These are phyloP conservation scores for Microthlaspi erraticum DNA, from an alignment of 345 rosid species.

Conservation along the genomic window DNA sequence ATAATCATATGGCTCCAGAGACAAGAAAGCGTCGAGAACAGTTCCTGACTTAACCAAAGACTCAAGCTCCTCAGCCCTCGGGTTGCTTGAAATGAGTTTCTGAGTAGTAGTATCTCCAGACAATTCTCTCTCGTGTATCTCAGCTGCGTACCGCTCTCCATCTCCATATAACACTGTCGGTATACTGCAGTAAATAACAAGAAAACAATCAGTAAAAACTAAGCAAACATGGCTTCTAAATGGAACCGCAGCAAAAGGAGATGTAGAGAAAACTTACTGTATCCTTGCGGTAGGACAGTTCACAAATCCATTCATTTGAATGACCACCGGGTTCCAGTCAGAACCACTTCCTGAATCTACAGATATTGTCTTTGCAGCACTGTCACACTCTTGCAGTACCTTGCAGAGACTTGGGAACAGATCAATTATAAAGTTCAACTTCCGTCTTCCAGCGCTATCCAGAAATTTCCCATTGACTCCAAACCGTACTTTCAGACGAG, in stretches of 20 bases:
- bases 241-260: constrained; percentile 3
- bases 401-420: constrained; percentile 52
- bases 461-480: constrained; percentile 56
- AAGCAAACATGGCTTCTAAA: constrained; percentile 20
- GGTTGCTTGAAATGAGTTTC: constrained; percentile 61
- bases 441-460: constrained; percentile 68
- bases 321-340: constrained; percentile 67
- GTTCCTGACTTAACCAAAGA: constrained; percentile 53
- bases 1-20: constrained; percentile 74
- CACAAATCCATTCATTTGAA: constrained; percentile 41
- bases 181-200: constrained; percentile 53
- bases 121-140: constrained; percentile 67
- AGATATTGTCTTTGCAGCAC: constrained; percentile 46
- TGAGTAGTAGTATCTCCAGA: constrained; percentile 50
- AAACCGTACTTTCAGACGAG: constrained; percentile 62
- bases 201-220: constrained; percentile 11
- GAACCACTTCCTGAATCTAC: constrained; percentile 65
- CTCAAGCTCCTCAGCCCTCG: constrained; percentile 57
- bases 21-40: constrained; percentile 63
- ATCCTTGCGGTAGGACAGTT: constrained; percentile 64
- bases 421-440: constrained; percentile 70
- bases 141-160: constrained; percentile 55
- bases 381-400: constrained; percentile 71
- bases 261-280: constrained; percentile 59
- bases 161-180: constrained; percentile 53